Conservation (phyloP, 2,329 filamentous ascomycete species). For the Pestalotiopsis fici region DNA sequence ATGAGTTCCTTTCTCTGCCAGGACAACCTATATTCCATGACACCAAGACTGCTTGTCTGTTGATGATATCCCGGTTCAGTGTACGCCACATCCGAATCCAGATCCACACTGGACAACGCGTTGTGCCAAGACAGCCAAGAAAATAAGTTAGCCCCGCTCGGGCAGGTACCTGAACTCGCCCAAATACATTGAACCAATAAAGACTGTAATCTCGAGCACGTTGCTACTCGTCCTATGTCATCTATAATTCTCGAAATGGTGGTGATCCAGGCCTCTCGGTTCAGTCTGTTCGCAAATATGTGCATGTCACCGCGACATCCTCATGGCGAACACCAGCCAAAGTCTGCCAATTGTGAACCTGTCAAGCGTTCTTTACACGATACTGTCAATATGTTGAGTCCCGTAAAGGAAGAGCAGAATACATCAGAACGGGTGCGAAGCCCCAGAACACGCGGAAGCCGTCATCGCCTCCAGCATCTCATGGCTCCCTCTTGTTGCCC, state of each 20-base stretch:
- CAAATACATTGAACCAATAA: background rate
- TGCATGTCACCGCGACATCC: background rate
- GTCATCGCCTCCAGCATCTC: no score
- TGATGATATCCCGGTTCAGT: background rate
- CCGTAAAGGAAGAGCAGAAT: no score
- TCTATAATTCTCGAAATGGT: background rate
- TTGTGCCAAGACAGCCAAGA: background rate
- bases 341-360: background rate
- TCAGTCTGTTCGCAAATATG: background rate
- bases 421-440: no score
- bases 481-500: background rate
- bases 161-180: background rate
- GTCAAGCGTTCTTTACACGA: no score
- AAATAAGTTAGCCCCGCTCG: slow-evolving; percentile 1
- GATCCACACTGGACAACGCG: background rate
- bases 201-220: background rate
- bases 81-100: background rate
- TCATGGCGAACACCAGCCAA: background rate
- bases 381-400: no score
- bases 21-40: background rate
- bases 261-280: background rate
- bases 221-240: background rate
- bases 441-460: background rate
- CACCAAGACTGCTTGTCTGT: background rate
- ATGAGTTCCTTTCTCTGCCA: background rate